These are phyloP conservation scores for Datura wrightii DNA, from an alignment of 257 asterid species.

Conservation along the genomic window DNA sequence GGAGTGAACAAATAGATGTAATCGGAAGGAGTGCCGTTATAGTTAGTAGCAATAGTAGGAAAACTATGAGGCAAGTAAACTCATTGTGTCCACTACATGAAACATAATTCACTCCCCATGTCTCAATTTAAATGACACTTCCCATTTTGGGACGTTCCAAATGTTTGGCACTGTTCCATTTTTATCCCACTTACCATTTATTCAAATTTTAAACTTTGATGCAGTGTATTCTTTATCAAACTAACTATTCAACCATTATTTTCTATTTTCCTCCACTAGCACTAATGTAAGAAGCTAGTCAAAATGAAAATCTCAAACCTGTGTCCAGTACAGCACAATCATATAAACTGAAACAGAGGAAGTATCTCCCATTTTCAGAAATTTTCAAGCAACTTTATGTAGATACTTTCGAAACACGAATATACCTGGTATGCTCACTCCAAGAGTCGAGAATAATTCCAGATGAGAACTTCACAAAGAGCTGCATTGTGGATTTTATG, in stretches of 20 bases:
- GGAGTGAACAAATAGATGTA: background rate
- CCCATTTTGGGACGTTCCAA: background rate
- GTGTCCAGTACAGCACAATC: background rate
- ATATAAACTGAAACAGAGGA: background rate
- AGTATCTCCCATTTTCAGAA: background rate
- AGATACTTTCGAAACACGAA: background rate
- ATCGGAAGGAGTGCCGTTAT: background rate
- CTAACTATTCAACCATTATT: slow-evolving; percentile 1
- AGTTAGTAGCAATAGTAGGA: background rate
- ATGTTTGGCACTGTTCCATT: background rate
- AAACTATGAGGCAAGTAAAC: slow-evolving; percentile 4
- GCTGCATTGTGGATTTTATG: slow-evolving; percentile 86
- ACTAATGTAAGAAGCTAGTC: slow-evolving; percentile 14
- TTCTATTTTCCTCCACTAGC: background rate
- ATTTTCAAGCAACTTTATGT: background rate
- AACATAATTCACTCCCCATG: slow-evolving; percentile 19
- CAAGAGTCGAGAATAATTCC: slow-evolving; percentile 84
- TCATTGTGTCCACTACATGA: background rate
- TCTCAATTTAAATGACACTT: slow-evolving; percentile 23
- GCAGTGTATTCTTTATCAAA: background rate
- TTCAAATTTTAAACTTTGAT: background rate
- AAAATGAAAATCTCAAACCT: background rate
- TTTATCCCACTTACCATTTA: background rate
- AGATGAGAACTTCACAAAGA: slow-evolving; percentile 85
- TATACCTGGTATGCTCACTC: slow-evolving; percentile 78